A percentile compares a stretch with the other conserved stretches of the same genome.
Conservation (phyloP, 2,329 filamentous ascomycete genomes). For the Ceratocystiopsis sp. region DNA sequence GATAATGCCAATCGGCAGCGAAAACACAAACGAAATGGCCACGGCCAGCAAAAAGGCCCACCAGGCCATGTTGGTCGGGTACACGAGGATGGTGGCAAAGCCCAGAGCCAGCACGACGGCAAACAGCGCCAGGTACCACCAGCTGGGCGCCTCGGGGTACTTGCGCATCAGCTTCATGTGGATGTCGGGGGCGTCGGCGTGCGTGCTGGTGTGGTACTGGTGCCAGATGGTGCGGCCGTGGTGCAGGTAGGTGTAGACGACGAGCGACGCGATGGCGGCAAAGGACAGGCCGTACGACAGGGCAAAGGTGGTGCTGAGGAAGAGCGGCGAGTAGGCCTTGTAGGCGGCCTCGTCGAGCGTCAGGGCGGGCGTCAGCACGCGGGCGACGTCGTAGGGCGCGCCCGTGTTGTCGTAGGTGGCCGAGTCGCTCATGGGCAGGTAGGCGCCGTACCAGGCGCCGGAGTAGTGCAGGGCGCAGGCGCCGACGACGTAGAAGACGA, state of each 20-base stretch:
- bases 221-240: conserved; percentile 49
- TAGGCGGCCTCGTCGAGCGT: conserved; percentile 49
- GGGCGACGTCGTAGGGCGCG: conserved; percentile 42
- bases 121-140: conserved; percentile 47
- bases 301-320: conserved; percentile 55
- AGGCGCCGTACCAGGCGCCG: conserved; percentile 46
- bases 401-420: conserved; percentile 57
- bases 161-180: conserved; percentile 48
- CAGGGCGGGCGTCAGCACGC: conserved; percentile 43
- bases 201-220: conserved; percentile 39
- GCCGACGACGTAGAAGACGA: conserved; percentile 46
- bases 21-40: conserved; percentile 44
- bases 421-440: conserved; percentile 52
- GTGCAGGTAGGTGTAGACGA: conserved; percentile 52
- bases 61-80: conserved; percentile 52
- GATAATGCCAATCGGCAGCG: conserved; percentile 49
- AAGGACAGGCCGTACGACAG: conserved; percentile 56
- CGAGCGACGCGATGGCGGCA: conserved; percentile 49
- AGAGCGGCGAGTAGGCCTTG: conserved; percentile 48
- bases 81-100: conserved; percentile 37
- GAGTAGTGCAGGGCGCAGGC: conserved; percentile 46
- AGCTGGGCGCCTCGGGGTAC: conserved; percentile 44
- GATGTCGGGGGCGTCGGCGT: conserved; percentile 40
- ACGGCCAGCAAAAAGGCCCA: conserved; percentile 56
- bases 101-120: conserved; percentile 33